A percentile compares a stretch with the other conserved stretches of the same genome.
Conservation (phyloP, 306 rosid genomes). For the Quercus variabilis region DNA sequence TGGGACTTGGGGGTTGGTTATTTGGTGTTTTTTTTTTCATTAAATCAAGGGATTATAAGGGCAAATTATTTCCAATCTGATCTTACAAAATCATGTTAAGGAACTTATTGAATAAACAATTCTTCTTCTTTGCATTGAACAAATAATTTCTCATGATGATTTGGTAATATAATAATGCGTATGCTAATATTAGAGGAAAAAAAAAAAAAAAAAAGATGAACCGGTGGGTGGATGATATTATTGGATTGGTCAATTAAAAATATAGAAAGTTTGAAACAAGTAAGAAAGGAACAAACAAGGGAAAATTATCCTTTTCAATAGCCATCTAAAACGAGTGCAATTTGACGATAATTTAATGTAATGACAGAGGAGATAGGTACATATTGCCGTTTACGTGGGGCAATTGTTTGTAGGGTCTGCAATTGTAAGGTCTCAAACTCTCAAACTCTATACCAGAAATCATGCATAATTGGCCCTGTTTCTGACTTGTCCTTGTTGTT, state of each 20-base stretch:
- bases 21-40: no score
- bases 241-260: neutral
- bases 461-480: neutral
- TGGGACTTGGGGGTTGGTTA: no score
- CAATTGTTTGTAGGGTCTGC: neutral
- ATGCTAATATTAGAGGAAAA: no score
- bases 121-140: no score
- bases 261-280: neutral
- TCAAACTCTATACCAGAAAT: neutral
- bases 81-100: no score
- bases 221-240: no score
- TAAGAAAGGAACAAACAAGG: neutral
- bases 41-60: no score
- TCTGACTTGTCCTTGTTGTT: neutral
- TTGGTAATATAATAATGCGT: no score
- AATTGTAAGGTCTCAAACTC: neutral
- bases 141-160: no score
- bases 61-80: no score
- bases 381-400: neutral
- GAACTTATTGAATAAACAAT: no score
- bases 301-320: neutral
- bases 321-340: neutral
- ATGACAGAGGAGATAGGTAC: neutral
- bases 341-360: neutral
- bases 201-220: no score